Percentiles rank a stretch among this genome's conserved stretches.
phyloP scores from a whole-genome alignment of 1,139 yeast species.

The Diutina neorugosa region DNA sequence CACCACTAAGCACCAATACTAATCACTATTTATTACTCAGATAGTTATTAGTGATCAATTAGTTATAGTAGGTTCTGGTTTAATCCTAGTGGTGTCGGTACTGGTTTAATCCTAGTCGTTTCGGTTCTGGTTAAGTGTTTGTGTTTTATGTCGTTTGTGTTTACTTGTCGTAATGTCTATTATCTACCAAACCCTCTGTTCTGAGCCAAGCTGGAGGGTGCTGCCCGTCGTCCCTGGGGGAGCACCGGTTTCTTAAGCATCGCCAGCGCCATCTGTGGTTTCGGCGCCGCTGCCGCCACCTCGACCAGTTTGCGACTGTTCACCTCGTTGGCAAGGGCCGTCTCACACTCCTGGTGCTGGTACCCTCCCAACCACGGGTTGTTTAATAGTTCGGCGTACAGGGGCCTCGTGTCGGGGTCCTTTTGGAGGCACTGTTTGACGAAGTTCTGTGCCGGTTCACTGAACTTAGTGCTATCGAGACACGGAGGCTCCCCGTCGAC shows the following conservation, averaged over 20 bases:
- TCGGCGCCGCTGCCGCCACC: background rate
- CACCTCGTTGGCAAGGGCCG: background rate
- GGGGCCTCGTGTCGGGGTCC: conserved; percentile 74
- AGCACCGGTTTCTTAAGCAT: background rate
- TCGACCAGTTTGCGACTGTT: background rate
- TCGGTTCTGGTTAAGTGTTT: too few relatives aligned
- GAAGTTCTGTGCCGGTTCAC: conserved; percentile 71
- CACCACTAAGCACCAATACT: too few relatives aligned
- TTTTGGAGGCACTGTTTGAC: conserved; percentile 73
- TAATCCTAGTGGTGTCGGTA: too few relatives aligned
- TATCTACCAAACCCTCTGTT: background rate
- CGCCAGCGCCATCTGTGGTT: background rate
- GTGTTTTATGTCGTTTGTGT: too few relatives aligned
- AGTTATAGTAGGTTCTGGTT: too few relatives aligned
- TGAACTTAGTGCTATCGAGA: conserved; percentile 40
- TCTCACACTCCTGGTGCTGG: conserved; percentile 8
- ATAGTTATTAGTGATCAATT: too few relatives aligned
- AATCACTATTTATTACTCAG: too few relatives aligned
- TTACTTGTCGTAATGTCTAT: background rate
- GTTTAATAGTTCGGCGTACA: conserved; percentile 56
- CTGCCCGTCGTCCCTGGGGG: background rate
- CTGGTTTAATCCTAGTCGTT: too few relatives aligned
- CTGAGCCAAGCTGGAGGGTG: background rate
- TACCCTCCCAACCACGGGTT: conserved; percentile 73
- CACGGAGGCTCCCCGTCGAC: conserved; percentile 94